These are phyloP conservation scores for Kwoniella botswanensis DNA, from an alignment of 768 basidiomycete genomes.

Conservation along the genomic window DNA sequence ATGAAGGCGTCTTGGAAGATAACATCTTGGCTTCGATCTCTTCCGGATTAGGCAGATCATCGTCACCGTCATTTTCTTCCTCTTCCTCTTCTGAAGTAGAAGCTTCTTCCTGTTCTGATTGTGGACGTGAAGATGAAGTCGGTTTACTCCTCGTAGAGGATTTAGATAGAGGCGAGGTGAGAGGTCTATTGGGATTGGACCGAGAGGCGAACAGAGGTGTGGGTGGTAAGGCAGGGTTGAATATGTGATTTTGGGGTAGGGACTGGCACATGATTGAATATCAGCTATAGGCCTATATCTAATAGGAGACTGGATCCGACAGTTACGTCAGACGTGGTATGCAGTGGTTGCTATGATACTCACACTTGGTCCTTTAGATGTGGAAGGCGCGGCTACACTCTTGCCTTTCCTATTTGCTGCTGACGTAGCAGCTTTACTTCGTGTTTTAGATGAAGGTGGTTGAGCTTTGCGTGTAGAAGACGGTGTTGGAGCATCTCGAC, in stretches of 20 bases:
- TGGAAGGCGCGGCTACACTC: not conserved
- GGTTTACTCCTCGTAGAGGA: constrained; percentile 10
- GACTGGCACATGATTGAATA: constrained; percentile 4
- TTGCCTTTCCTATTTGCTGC: constrained; percentile 2
- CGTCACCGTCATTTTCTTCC: constrained; percentile 24
- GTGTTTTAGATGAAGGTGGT: constrained; percentile 6
- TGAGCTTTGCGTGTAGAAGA: constrained; percentile 19
- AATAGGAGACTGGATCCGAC: constrained; percentile 1
- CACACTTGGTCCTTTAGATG: constrained; percentile 39
- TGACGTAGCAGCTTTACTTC: constrained; percentile 4
- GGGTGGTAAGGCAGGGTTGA: constrained; percentile 70
- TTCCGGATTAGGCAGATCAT: constrained; percentile 53
- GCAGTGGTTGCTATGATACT: constrained; percentile 6
- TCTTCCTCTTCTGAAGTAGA: constrained; percentile 13
- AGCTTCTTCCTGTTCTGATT: constrained; percentile 20
- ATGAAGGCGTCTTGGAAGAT: constrained; percentile 20
- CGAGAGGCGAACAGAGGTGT: constrained; percentile 65
- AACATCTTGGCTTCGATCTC: constrained; percentile 43
- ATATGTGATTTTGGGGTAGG: constrained; percentile 58
- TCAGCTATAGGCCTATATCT: not conserved
- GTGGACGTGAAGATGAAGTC: constrained; percentile 14
- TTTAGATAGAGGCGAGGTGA: constrained; percentile 67
- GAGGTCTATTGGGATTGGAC: constrained; percentile 72
- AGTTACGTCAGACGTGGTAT: too few relatives aligned
- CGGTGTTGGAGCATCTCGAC: constrained; percentile 18